Evolutionary conservation across 2,329 filamentous ascomycete genomes (phyloP), one percentile per base, ranked within the genome.

Genomic region (Dothistroma pini): DNA sequence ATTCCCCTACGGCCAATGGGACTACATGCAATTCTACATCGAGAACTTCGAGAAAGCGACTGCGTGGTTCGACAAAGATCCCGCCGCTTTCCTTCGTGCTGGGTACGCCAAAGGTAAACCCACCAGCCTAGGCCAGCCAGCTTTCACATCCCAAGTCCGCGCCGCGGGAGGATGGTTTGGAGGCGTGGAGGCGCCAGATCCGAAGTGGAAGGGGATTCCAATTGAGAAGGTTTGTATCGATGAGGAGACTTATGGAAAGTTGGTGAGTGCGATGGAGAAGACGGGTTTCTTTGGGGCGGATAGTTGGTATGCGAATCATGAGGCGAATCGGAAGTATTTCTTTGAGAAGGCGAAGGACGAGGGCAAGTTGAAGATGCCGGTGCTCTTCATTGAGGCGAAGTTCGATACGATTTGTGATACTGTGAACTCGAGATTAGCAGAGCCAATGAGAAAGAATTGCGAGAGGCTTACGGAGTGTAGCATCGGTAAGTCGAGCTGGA

Each of bases 281-380:
- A 76, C 76, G 5, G 77, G 78, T 0, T 77, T 76, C 60, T 78
- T 73, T 64, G 69, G 73, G 0, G 69, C 75, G 1, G 73, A 71
- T 29, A 73, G 76, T 0, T 78, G 75, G 63, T 82, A 82, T 59
- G 61, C 77, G 38, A 78, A 82, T 63, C 76, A 80, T 62, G 69
- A 74, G 6, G 69, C 66, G 12, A 82, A 83, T 57, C 66, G 63
- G 2, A 73, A 72, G 44, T 82, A 78, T 66, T 75, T 73, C 7
- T 74, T 75, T 21, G 72, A 74, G 29, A 71, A 75, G 47, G 63
- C 65, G 9, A 73, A 71, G 67, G 75, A 76, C 22, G 70, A 69
- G 3, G 73, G 72, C 0, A 64, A 69, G 5, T 51, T 77, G 52
- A 64, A 71, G 11, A 72, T 76, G 44, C 75, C 75, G 0, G 69